Evolutionary conservation across 805 yeast genomes (phyloP), one percentile per base, ranked within the genome.

Genomic region (Lachancea thermotolerans): DNA sequence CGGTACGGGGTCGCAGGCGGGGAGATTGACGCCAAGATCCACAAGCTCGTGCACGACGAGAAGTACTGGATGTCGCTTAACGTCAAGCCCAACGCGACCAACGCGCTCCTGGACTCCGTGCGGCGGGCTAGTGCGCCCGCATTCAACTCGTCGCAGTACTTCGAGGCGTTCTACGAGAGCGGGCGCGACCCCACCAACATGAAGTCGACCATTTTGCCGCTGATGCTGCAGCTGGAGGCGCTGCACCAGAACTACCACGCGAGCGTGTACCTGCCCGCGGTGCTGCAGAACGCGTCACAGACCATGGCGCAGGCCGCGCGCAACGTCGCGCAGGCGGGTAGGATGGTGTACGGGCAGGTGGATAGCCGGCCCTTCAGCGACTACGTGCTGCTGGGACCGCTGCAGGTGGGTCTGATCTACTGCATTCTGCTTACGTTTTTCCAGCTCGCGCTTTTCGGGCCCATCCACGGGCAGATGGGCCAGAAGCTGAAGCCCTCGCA

Each of bases 341-440:
- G 64, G 74, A 12, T 49, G 47, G 44, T 49, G 1, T 66, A 77
- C 45, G 28, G 49, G 1, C 60, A 52, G 34, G 36, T 56, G 2
- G 88, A 84, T 55, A 61, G 69, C 41, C 66, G 70, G n/a, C 85
- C 85, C 2, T 69, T 66, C 42, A 61, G 62, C 1, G 67, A 77
- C 53, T 67, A 75, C 2, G 78, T 76, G 4, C 57, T 80, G 11
- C 53, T 73, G 37, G 89, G 89, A 0, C 88, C 90, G 4, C 62
- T 79, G 4, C 91, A 84, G 60, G 81, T 85, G 48, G 93, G 93
- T 42, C 71, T 83, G 51, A 81, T 85, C 60, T 85, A 79, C 58
- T 68, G 83, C 58, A 73, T 85, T 54, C 79, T 85, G 58, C 60
- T 84, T 46, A 78, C 91, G 2, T 83, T 86, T 59, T 82, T 86